Base-by-base conservation (phyloP, 768 basidiomycete species). In the Lactarius indigo region DNA sequence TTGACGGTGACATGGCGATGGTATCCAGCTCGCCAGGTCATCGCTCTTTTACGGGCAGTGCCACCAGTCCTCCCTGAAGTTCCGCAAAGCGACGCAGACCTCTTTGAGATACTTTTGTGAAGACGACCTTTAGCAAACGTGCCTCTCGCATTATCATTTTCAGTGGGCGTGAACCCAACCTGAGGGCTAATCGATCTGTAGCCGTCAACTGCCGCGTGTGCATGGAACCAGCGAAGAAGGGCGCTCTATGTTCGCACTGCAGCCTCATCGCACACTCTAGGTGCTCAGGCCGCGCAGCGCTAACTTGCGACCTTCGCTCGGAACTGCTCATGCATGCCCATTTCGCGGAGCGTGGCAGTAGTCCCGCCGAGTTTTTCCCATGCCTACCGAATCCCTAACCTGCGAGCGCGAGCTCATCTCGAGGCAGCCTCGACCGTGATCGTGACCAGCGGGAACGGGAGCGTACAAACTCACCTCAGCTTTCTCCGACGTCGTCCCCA, bases 111-210 rank as follows among this genome's bases (percentile, higher is more conserved):
- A 83, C 85, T 13, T 95, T 96, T 75, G 90, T 96, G 37, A 94
- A 91, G 79, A 96, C 93, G 3, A 90, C 90, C 9, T 97, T 98
- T 76, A 87, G 88, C 73, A 95, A 95, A 81, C 86, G 95, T 97
- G 74, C 75, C 91, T 80, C 52, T 68, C 28, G 17, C 54, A 20
- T 57, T 54, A 35, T 31, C 31, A 31, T 6, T 35, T 9, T 69
- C 64, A 58, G 61, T 31, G 1, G 12, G 35, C 30, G 61, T n/a
- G 61, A 35, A 17, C 23, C 15, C 58, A 58, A 39, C 55, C 42
- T 55, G 60, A 37, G 28, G 15, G 26, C 64, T 57, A 61, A 6
- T 64, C 30, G 23, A 1, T 50, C 0, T 63, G 0, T 72, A 98
- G 96, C 93, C 31, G 89, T 98, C 81, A 78, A 84, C 3, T 97